phyloP scores from a whole-genome alignment of 2,329 filamentous ascomycete species.

The Epicoccum nigrum region DNA sequence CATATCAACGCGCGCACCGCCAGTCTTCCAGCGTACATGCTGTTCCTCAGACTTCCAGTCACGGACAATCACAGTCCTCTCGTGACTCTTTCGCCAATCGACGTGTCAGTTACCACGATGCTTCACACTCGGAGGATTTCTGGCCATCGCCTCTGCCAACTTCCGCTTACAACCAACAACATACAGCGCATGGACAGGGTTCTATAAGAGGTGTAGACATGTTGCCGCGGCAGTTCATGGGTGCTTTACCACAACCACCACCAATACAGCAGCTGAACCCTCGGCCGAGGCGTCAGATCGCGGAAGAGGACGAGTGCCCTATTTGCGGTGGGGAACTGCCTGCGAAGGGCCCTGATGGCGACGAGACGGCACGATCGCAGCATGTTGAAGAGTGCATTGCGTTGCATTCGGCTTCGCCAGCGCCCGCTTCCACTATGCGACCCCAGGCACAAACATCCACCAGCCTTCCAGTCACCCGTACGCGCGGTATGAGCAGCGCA shows the following conservation, averaged over 20 bases:
- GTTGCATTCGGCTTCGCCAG: slow-evolving; percentile 34
- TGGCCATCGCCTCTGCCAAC: slow-evolving; percentile 33
- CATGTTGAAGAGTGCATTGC: slow-evolving; percentile 54
- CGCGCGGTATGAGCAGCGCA: slow-evolving; percentile 42
- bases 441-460: slow-evolving; percentile 30
- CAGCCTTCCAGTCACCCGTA: slow-evolving; percentile 36
- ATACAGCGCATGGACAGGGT: slow-evolving; percentile 14
- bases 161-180: background rate
- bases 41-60: slow-evolving; percentile 22
- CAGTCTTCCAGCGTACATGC: slow-evolving; percentile 30
- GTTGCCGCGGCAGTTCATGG: slow-evolving; percentile 23
- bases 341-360: slow-evolving; percentile 49
- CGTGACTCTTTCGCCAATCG: slow-evolving; percentile 31
- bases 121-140: slow-evolving; percentile 27
- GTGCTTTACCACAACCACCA: slow-evolving; percentile 18
- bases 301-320: slow-evolving; percentile 79
- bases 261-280: slow-evolving; percentile 25
- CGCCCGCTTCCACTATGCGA: slow-evolving; percentile 17
- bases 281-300: slow-evolving; percentile 40
- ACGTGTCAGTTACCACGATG: slow-evolving; percentile 34
- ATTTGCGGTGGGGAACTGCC: slow-evolving; percentile 77
- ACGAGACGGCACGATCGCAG: slow-evolving; percentile 49
- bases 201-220: slow-evolving; percentile 24
- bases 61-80: slow-evolving; percentile 26
- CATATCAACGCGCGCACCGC: slow-evolving; percentile 28